These are phyloP conservation scores for Phlyctochytrium bullatum DNA, from an alignment of 192 early-diverging fungal genomes.

Conservation along the genomic window DNA sequence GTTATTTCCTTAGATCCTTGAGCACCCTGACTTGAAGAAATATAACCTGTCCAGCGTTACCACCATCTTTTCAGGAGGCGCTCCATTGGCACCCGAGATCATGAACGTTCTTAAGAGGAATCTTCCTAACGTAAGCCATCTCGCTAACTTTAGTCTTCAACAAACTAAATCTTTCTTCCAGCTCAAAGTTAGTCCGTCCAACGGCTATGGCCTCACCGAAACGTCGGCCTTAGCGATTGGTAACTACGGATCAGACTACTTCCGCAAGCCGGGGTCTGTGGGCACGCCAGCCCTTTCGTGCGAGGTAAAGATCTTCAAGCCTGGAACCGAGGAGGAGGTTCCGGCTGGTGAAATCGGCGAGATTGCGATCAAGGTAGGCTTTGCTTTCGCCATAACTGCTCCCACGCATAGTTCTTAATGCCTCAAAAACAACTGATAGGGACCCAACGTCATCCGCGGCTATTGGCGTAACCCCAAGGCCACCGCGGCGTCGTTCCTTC, in stretches of 20 bases:
- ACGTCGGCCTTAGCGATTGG: constrained; percentile 8
- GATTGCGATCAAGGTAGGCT: too few relatives aligned
- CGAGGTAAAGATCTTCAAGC: constrained; percentile 13
- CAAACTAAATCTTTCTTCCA: too few relatives aligned
- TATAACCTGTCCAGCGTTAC: not conserved
- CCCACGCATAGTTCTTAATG: not conserved
- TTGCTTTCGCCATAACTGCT: too few relatives aligned
- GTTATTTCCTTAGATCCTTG: too few relatives aligned
- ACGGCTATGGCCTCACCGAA: constrained; percentile 28
- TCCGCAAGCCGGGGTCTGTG: constrained; percentile 13
- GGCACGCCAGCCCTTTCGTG: constrained; percentile 7
- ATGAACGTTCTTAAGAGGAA: not conserved
- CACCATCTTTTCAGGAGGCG: constrained; percentile 3
- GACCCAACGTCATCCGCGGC: constrained; percentile 24
- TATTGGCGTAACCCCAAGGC: constrained; percentile 29
- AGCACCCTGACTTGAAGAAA: constrained; percentile 23
- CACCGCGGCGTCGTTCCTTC: constrained; percentile 11
- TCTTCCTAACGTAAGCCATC: not conserved
- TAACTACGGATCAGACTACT: constrained; percentile 2
- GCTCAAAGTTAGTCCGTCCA: not conserved
- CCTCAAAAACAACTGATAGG: not conserved
- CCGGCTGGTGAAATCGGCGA: too few relatives aligned
- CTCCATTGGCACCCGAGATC: not conserved
- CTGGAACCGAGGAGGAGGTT: too few relatives aligned
- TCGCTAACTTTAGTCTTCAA: too few relatives aligned